These are phyloP conservation scores for Globisporangium spinosum DNA, from an alignment of 352 stramenopile genomes.

Conservation along the genomic window DNA sequence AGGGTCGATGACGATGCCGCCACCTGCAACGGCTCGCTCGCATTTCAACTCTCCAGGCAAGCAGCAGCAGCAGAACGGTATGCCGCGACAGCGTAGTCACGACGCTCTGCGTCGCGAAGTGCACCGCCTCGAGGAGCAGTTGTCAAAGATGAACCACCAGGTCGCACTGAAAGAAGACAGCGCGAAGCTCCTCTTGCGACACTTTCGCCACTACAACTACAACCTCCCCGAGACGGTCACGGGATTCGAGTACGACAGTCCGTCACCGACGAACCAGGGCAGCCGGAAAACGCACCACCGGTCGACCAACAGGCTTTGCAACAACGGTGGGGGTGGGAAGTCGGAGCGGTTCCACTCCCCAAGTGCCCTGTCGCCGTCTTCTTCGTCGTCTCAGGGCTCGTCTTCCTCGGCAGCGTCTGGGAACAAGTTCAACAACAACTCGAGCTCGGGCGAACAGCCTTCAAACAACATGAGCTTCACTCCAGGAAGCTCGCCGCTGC, in stretches of 20 bases:
- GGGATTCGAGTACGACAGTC: constrained; percentile 44
- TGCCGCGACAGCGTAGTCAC: constrained; percentile 18
- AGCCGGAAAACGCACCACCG: constrained; percentile 12
- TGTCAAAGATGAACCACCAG: constrained; percentile 61
- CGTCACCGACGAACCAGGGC: constrained; percentile 31
- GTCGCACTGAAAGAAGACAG: constrained; percentile 58
- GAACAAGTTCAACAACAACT: constrained; percentile 13
- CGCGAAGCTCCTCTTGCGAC: constrained; percentile 51
- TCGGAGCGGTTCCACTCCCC: constrained; percentile 23
- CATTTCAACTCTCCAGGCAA: constrained; percentile 8
- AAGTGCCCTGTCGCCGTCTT: constrained; percentile 17
- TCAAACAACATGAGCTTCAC: constrained; percentile 44
- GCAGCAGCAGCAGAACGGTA: constrained; percentile 14
- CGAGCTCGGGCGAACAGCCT: constrained; percentile 15
- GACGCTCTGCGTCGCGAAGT: constrained; percentile 58
- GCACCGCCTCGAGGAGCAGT: constrained; percentile 52
- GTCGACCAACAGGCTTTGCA: constrained; percentile 12
- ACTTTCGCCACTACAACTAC: constrained; percentile 83
- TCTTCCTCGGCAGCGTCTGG: constrained; percentile 13
- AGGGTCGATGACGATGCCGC: constrained; percentile 3
- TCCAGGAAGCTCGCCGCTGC: constrained; percentile 54
- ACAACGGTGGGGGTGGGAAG: constrained; percentile 11
- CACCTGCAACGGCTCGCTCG: neutral
- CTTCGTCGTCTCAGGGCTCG: constrained; percentile 21
- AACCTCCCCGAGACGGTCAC: constrained; percentile 59